These are phyloP conservation scores for Blakeslea trispora DNA, from an alignment of 371 early-diverging fungal genomes.

Conservation along the genomic window DNA sequence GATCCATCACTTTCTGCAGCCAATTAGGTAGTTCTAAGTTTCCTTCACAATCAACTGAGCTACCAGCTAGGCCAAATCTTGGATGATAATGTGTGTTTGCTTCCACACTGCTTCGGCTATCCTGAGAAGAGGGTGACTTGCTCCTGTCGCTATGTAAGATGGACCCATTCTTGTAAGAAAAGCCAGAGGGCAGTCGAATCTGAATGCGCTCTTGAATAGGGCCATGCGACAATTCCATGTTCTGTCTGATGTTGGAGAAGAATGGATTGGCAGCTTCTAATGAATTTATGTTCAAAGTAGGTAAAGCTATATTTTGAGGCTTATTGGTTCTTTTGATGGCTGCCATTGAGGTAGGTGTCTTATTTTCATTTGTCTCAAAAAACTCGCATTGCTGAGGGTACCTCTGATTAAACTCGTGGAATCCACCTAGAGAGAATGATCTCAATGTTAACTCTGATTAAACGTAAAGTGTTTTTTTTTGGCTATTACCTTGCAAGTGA, in stretches of 20 bases:
- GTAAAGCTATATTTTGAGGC: not conserved
- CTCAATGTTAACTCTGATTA: not conserved
- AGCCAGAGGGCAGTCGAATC: conserved; percentile 25
- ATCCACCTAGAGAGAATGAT: conserved; percentile 29
- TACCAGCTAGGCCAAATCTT: conserved; percentile 22
- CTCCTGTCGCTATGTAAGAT: not conserved
- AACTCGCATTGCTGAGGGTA: conserved; percentile 30
- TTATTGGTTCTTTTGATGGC: not conserved
- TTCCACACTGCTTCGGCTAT: not conserved
- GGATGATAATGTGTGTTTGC: conserved; percentile 15
- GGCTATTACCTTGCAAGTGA: conserved; percentile 31
- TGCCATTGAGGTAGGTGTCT: not conserved
- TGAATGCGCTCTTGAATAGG: conserved; percentile 35
- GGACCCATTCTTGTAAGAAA: conserved; percentile 4
- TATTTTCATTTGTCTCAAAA: not conserved
- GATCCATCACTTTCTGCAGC: conserved; percentile 15
- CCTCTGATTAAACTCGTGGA: conserved; percentile 16
- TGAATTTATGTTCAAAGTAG: not conserved
- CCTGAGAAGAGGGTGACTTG: not conserved
- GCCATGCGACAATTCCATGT: conserved; percentile 33
- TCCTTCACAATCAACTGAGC: conserved; percentile 21
- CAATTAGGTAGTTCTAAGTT: conserved; percentile 23
- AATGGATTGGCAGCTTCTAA: conserved; percentile 28
- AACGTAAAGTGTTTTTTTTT: not conserved
- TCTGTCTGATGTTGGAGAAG: conserved; percentile 42